Evolutionary conservation across 2,329 filamentous ascomycete genomes (phyloP).

Genomic region (Rutstroemia sydowiana): DNA sequence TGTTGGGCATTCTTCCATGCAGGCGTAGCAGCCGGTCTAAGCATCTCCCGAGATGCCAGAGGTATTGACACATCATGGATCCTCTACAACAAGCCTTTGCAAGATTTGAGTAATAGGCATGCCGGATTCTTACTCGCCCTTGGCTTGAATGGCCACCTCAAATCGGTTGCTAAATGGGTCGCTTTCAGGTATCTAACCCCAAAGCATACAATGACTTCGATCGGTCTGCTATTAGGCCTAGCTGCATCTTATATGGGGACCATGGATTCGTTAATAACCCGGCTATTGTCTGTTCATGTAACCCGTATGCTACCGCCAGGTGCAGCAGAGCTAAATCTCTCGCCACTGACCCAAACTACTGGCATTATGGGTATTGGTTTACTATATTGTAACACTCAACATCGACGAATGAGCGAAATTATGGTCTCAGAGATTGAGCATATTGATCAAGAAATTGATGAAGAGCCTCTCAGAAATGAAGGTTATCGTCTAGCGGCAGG

Average conservation of each 20-base stretch:
- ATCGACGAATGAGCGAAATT: slow-evolving; percentile 96
- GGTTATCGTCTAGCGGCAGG: slow-evolving; percentile 94
- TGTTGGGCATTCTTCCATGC: slow-evolving; percentile 99
- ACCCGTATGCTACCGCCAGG: slow-evolving; percentile 89
- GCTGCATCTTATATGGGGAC: slow-evolving; percentile 92
- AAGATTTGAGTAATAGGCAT: slow-evolving; percentile 89
- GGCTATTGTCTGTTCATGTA: slow-evolving; percentile 89
- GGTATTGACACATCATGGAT: slow-evolving; percentile 99
- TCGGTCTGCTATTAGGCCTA: slow-evolving; percentile 84
- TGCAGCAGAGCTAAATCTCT: slow-evolving; percentile 88
- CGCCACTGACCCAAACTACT: slow-evolving; percentile 86
- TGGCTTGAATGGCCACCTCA: slow-evolving; percentile 91
- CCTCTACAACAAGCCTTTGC: slow-evolving; percentile 84
- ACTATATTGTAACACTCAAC: slow-evolving; percentile 89
- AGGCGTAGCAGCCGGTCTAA: slow-evolving; percentile 84
- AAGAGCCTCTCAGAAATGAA: slow-evolving; percentile 81
- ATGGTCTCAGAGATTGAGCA: slow-evolving; percentile 97
- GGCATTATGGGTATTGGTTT: slow-evolving; percentile 96
- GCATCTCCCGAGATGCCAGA: slow-evolving; percentile 81
- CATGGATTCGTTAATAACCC: slow-evolving; percentile 93
- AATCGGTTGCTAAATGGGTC: slow-evolving; percentile 91
- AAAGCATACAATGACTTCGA: slow-evolving; percentile 98
- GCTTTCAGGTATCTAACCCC: slow-evolving; percentile 99
- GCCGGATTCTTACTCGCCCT: slow-evolving; percentile 88
- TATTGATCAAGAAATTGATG: slow-evolving; percentile 70